These are phyloP conservation scores for Hypoxylon sp. DNA, from an alignment of 2,329 filamentous ascomycete species.

Conservation along the genomic window DNA sequence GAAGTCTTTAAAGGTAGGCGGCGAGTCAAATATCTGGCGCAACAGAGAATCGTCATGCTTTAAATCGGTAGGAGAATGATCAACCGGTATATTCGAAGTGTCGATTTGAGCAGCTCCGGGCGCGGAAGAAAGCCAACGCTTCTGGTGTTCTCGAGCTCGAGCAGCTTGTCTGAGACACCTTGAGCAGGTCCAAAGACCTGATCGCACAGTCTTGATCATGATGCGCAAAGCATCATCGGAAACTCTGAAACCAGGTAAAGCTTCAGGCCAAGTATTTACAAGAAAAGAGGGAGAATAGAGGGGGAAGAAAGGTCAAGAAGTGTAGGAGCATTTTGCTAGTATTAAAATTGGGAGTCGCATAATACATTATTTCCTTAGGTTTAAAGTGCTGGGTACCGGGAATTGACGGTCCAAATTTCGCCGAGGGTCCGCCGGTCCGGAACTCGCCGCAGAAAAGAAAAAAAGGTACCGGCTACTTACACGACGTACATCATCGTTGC, in stretches of 20 bases:
- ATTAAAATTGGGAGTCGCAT: constrained; percentile 4
- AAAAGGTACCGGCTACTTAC: constrained; percentile 37
- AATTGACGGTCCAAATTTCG: constrained; percentile 32
- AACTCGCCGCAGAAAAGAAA: constrained; percentile 48
- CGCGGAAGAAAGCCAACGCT: constrained; percentile 60
- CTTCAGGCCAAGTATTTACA: constrained; percentile 20
- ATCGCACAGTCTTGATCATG: constrained; percentile 59
- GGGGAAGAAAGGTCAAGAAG: background rate
- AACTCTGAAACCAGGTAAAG: constrained; percentile 5
- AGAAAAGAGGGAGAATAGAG: background rate
- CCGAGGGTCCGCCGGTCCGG: constrained; percentile 47
- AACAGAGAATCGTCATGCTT: constrained; percentile 80
- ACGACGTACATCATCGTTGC: constrained; percentile 39
- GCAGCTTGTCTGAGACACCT: constrained; percentile 66
- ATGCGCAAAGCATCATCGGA: constrained; percentile 44
- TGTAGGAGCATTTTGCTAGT: constrained; percentile 1
- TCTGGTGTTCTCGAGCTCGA: constrained; percentile 53
- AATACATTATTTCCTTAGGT: background rate
- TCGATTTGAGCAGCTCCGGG: constrained; percentile 56
- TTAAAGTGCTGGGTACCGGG: constrained; percentile 10
- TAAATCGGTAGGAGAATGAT: constrained; percentile 53
- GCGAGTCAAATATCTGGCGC: constrained; percentile 87
- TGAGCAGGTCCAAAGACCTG: constrained; percentile 73
- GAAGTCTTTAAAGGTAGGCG: constrained; percentile 77
- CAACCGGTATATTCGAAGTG: constrained; percentile 51